Evolutionary conservation across 1,284 basidiomycete genomes (phyloP).

Genomic region (Cutaneotrichosporon sp.): DNA sequence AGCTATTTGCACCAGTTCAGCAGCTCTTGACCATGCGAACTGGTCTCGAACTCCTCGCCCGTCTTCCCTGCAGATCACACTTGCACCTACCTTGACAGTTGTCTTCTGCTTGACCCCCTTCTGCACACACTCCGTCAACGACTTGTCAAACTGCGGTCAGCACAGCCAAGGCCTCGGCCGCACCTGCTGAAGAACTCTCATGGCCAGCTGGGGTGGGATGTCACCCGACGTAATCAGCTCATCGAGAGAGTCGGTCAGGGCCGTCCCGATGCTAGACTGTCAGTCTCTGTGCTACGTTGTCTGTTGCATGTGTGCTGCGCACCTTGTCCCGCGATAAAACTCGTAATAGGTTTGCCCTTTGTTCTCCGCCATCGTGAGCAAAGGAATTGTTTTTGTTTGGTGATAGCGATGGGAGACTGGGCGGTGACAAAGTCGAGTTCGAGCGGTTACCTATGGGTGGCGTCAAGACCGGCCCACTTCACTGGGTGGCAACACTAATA

Average conservation of each 20-base stretch:
- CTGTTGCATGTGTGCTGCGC: background rate
- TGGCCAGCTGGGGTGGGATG: slow-evolving; percentile 94
- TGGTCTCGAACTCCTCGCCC: too few relatives aligned
- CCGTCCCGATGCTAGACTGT: slow-evolving; percentile 78
- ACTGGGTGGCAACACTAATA: too few relatives aligned
- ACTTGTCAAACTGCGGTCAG: slow-evolving; percentile 81
- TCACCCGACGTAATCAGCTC: slow-evolving; percentile 96
- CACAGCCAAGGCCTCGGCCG: background rate
- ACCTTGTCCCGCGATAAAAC: slow-evolving; percentile 63
- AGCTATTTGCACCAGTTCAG: too few relatives aligned
- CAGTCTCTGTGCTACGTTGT: background rate
- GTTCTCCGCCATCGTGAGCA: slow-evolving; percentile 27
- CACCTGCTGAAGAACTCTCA: slow-evolving; percentile 95
- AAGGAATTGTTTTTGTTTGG: background rate
- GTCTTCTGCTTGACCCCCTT: slow-evolving; percentile 90
- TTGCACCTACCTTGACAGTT: slow-evolving; percentile 72
- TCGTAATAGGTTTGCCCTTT: slow-evolving; percentile 68
- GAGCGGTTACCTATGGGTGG: too few relatives aligned
- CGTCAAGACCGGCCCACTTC: too few relatives aligned
- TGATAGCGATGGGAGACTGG: background rate
- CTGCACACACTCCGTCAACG: slow-evolving; percentile 79
- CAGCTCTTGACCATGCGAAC: too few relatives aligned
- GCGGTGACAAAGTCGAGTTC: background rate
- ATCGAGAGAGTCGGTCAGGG: slow-evolving; percentile 96
- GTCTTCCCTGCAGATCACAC: too few relatives aligned